These are phyloP conservation scores for Ilex paraguariensis DNA, from an alignment of 305 asterid genomes.

Conservation along the genomic window DNA sequence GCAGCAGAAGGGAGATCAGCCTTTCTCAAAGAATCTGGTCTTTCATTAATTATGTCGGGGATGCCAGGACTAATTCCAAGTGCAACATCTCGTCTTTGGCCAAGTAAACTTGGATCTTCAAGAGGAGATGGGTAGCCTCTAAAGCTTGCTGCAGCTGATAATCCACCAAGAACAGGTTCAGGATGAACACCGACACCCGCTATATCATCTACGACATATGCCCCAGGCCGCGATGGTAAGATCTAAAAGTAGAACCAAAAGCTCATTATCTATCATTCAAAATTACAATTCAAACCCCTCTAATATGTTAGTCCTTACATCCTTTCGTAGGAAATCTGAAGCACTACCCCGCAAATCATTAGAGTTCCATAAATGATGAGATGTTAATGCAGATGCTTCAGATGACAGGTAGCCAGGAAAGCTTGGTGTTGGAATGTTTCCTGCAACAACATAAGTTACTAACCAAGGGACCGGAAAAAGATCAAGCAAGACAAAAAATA, in stretches of 20 bases:
- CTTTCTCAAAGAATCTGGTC: conserved; percentile 43
- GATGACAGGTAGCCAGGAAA: conserved; percentile 52
- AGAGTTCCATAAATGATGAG: conserved; percentile 37
- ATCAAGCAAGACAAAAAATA: too few relatives aligned
- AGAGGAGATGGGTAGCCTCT: conserved; percentile 41
- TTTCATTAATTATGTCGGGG: conserved; percentile 38
- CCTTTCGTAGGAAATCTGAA: conserved; percentile 36
- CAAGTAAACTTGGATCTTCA: conserved; percentile 43
- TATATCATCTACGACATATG: conserved; percentile 32
- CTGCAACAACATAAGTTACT: conserved; percentile 27
- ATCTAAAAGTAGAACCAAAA: conserved; percentile 27
- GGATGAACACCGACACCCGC: conserved; percentile 22
- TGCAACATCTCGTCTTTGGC: conserved; percentile 35
- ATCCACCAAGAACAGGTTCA: conserved; percentile 39
- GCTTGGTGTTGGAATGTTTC: conserved; percentile 29
- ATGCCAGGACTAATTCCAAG: conserved; percentile 27
- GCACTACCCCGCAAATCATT: conserved; percentile 28
- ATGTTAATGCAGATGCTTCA: conserved; percentile 39
- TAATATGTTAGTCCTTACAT: conserved; percentile 33
- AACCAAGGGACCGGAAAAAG: too few relatives aligned
- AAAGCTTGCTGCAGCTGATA: conserved; percentile 34
- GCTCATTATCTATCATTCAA: conserved; percentile 6
- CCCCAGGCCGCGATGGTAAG: conserved; percentile 34
- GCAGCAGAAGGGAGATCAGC: conserved; percentile 32
- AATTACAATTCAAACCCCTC: conserved; percentile 8